Conservation (phyloP, 805 yeast species). For the Hermanozyma aechmeae region DNA sequence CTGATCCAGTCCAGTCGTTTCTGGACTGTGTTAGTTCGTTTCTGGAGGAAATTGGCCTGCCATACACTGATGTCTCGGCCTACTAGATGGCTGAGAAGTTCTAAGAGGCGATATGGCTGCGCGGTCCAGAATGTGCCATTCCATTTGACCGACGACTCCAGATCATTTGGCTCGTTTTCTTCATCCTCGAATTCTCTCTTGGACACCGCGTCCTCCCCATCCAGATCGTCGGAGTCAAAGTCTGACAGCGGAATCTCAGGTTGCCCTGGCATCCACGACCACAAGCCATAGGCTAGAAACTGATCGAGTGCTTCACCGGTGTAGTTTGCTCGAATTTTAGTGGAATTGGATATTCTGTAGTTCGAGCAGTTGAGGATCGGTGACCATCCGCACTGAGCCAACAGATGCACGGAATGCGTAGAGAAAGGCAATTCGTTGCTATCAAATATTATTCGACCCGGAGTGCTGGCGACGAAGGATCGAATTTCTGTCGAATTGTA, state of each 20-base stretch:
- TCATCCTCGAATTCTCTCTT: too few species aligned
- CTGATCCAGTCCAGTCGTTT: too few species aligned
- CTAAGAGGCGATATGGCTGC: too few species aligned
- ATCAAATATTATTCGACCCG: conserved; percentile 27
- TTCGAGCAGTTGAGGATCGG: conserved; percentile 47
- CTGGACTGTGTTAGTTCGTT: too few species aligned
- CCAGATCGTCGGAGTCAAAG: conserved; percentile 2
- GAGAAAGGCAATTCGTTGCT: conserved; percentile 26
- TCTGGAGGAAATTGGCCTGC: too few species aligned
- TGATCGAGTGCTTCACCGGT: conserved; percentile 12
- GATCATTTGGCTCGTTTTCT: conserved; percentile 5
- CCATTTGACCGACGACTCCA: not conserved
- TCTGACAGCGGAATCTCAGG: conserved; percentile 28
- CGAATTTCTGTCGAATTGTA: conserved; percentile 1
- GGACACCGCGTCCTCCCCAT: conserved; percentile 1
- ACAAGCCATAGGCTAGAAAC: conserved; percentile 29
- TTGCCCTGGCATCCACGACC: conserved; percentile 70
- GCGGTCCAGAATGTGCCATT: not conserved
- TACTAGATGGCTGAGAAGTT: too few species aligned
- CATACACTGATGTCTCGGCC: too few species aligned
- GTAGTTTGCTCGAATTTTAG: conserved; percentile 1
- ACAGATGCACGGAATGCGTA: conserved; percentile 22
- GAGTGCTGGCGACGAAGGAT: too few species aligned
- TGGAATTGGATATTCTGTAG: conserved; percentile 1
- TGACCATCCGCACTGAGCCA: conserved; percentile 50